phyloP scores from a whole-genome alignment of 2,329 filamentous ascomycete genomes.

The Trichophyton benhamiae region DNA sequence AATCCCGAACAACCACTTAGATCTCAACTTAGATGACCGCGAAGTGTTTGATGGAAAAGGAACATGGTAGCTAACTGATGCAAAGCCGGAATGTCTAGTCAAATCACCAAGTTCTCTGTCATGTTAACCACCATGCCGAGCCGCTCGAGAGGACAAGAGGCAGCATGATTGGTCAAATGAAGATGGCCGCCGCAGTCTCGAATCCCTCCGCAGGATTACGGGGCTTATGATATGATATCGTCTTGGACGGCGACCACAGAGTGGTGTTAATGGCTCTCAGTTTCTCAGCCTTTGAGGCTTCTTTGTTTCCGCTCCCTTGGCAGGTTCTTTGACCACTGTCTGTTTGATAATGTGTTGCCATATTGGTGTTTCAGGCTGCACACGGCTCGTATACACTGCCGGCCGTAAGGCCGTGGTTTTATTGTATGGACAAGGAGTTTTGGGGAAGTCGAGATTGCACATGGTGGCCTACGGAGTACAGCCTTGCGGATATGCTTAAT shows the following conservation, averaged over 20 bases:
- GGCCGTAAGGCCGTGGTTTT: neutral
- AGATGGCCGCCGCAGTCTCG: neutral
- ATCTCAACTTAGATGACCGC: neutral
- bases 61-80: neutral
- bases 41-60: neutral
- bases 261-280: neutral
- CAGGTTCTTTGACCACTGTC: neutral
- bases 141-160: neutral
- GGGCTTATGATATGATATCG: neutral
- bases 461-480: neutral
- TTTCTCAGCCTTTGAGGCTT: neutral
- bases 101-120: neutral
- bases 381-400: neutral
- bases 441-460: neutral
- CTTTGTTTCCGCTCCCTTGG: neutral
- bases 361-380: neutral
- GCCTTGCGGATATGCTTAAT: neutral
- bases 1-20: neutral
- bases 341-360: neutral
- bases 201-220: conserved; percentile 2
- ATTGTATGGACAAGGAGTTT: neutral
- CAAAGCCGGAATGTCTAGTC: neutral
- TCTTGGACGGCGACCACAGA: neutral
- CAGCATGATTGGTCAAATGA: neutral
- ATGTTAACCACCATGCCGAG: neutral